Base-by-base conservation (phyloP, 345 rosid species). In the Psidium guajava region DNA sequence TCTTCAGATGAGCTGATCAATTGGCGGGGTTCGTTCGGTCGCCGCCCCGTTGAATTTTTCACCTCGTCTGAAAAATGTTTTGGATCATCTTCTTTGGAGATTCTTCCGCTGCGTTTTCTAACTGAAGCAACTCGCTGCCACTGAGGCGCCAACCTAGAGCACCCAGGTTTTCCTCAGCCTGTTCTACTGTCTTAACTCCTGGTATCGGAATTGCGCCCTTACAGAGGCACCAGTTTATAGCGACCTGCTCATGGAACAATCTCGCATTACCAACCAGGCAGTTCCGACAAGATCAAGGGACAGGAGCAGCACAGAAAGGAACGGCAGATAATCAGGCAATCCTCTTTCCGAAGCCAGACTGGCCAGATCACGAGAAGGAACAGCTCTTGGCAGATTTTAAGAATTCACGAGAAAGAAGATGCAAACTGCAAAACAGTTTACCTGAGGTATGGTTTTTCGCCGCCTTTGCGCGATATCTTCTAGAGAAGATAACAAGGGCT, bases 161-260 rank as follows among this genome's bases (percentile, higher is more conserved):
- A 28, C 98, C 98, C 91, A 97, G 53, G 88, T 97, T 97, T 83
- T 95, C 98, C 87, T 93, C 90, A 13, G 91, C 97, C 90, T 95
- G 96, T 86, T 88, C 91, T 5, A 94, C 90, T 3, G 94, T 89
- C 91, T 95, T 95, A 14, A 97, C 93, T 58, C 98, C 98, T 5
- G 98, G 99, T 87, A 97, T 97, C 0, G 98, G 99, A 50, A 97
- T 91, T 25, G 98, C 87, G 42, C 98, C 98, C 85, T 94, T 94
- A 87, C 97, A 89, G 83, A 95, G 93, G 92, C 98, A 97, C 98
- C 98, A 95, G 90, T 97, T 95, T 87, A 97, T 91, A 25, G 99
- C 98, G 18, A 96, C 95, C 98, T 96, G 83, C 83, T 24, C 85
- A 54, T 7, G 14, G 86, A 49, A 54, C 42, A n/a, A 54, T 14